Conservation (phyloP, 768 basidiomycete species). For the Multifurca ochricompacta region DNA sequence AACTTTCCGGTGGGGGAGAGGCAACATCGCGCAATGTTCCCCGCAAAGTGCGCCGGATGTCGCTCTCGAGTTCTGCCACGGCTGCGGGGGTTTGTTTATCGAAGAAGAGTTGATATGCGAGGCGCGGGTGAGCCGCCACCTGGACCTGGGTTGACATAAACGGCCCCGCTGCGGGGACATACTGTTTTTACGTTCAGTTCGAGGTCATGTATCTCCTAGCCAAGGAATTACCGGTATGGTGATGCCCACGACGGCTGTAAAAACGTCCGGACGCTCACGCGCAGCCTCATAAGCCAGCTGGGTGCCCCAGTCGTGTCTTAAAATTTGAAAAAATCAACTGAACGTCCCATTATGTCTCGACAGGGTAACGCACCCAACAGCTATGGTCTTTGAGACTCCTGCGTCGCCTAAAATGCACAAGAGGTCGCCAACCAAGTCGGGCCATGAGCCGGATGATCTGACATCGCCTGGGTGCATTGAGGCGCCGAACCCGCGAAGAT, state of each 20-base stretch:
- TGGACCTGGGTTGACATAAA: constrained; percentile 42
- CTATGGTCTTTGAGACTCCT: constrained; percentile 41
- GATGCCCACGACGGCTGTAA: constrained; percentile 49
- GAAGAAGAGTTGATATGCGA: constrained; percentile 56
- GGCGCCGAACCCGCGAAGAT: constrained; percentile 63
- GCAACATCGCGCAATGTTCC: constrained; percentile 44
- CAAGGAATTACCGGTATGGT: constrained; percentile 47
- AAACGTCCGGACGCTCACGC: constrained; percentile 56
- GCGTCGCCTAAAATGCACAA: constrained; percentile 53
- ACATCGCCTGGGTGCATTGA: constrained; percentile 61
- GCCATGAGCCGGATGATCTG: constrained; percentile 48
- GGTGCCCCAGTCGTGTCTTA: constrained; percentile 72
- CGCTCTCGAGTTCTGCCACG: constrained; percentile 42
- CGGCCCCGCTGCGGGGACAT: constrained; percentile 44
- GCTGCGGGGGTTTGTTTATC: constrained; percentile 41
- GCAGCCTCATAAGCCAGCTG: constrained; percentile 62
- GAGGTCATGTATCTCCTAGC: neutral
- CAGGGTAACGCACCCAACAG: constrained; percentile 47
- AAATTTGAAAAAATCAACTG: neutral
- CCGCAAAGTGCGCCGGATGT: constrained; percentile 51
- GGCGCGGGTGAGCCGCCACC: constrained; percentile 36
- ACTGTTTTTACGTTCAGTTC: constrained; percentile 35
- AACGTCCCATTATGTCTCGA: neutral
- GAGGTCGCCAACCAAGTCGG: constrained; percentile 55
- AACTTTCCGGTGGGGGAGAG: constrained; percentile 49